phyloP scores from a whole-genome alignment of 768 basidiomycete genomes.

The Suillus subaureus region DNA sequence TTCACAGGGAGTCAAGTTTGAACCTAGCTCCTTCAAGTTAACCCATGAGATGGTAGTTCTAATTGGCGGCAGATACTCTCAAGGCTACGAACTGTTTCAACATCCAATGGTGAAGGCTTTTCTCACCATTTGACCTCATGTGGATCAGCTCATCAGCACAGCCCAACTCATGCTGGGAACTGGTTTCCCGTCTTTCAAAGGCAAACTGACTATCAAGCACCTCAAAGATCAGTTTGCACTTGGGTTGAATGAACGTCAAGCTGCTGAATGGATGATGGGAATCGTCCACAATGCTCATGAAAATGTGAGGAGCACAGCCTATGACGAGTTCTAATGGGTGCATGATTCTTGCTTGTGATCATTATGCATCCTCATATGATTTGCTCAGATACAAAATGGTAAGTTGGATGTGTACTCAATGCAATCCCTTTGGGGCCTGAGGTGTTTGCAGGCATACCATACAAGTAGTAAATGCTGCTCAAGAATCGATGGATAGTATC shows the following conservation, averaged over 20 bases:
- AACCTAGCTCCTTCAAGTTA: conserved; percentile 96
- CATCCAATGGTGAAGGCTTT: conserved; percentile 95
- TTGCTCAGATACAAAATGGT: conserved; percentile 50
- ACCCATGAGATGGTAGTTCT: conserved; percentile 97
- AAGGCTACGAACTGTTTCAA: conserved; percentile 93
- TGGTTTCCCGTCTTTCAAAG: conserved; percentile 95
- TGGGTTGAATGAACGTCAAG: no score
- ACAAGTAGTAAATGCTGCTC: conserved; percentile 20
- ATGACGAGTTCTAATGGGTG: no score
- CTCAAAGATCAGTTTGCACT: conserved; percentile 86
- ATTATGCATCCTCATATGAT: background rate
- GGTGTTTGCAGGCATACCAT: conserved; percentile 30
- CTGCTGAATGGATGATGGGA: no score
- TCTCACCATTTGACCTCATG: conserved; percentile 92
- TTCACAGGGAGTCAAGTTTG: conserved; percentile 93
- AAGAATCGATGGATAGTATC: background rate
- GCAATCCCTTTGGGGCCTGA: background rate
- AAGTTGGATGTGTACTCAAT: conserved; percentile 5
- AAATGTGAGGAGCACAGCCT: conserved; percentile 87
- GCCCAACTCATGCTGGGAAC: conserved; percentile 95
- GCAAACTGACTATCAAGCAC: conserved; percentile 86
- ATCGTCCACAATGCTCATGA: no score
- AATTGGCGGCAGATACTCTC: conserved; percentile 85
- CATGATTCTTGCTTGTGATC: no score
- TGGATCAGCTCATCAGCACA: conserved; percentile 86